Base-by-base conservation (phyloP, 2,329 filamentous ascomycete genomes). In the Exserohilum rostratum region DNA sequence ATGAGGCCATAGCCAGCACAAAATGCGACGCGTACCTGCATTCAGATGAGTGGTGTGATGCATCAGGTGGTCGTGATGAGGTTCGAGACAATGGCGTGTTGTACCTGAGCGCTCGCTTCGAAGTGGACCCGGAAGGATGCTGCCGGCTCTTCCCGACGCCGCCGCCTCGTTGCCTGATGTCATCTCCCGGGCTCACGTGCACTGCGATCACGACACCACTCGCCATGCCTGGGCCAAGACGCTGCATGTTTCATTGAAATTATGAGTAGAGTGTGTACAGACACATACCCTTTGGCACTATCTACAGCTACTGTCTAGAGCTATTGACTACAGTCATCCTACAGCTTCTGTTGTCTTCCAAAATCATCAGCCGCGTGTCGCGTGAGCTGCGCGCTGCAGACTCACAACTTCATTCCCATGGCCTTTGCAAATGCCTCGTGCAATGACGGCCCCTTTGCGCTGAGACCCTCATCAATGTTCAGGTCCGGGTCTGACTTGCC, bases 401-500 rank as follows among this genome's bases (percentile, higher is more conserved):
- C 63, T 61, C 51, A 69, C 58, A 58, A 53, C 59, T 67, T 70
- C 30, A 53, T 50, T 22, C 55, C 64, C 61, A 66, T 63, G 37
- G 62, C 62, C 53, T 62, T 66, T 10, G 22, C 58, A 52, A 67
- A 66, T 6, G 50, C 17, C 53, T 65, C 63, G 2, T 65, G 34
- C 20, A 56, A 5, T 29, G 45, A 50, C 5, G 69, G 70, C 15
- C 69, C 69, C 50, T 69, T 64, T 12, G 62, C 70, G 55, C 65
- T 71, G 39, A 68, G 59, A 3, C 60, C 60, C 31, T 60, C 61
- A 35, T 70, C 65, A 37, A 70, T 22, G 50, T 67, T 69, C 2
- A 83, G 76, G 0, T 73, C 72, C 0, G 83, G 79, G 57, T 86
- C 84, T 9, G 86, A 72, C 6, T 75, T 73, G n/a, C 69, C 69